Evolutionary conservation across 176 grass and related monocot species (phyloP).

Genomic region (Eleusine indica): DNA sequence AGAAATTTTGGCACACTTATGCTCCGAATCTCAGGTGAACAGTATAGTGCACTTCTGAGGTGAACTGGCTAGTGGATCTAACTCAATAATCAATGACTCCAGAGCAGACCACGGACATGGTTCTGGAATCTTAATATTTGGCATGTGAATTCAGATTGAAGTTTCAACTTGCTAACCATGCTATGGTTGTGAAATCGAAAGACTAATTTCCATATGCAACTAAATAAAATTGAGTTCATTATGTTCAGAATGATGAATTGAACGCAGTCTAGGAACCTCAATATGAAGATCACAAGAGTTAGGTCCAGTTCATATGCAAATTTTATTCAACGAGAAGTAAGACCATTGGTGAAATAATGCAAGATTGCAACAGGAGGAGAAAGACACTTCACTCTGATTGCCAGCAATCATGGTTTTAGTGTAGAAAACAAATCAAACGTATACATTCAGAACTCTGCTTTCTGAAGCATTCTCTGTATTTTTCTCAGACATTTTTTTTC

Average conservation of each 20-base stretch:
- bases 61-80: not conserved
- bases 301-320: not conserved
- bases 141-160: not conserved
- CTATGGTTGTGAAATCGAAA: not conserved
- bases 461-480: not conserved
- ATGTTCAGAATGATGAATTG: not conserved
- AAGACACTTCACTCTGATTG: not conserved
- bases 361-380: not conserved
- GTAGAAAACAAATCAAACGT: slow-evolving; percentile 5
- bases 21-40: not conserved
- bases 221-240: slow-evolving; percentile 2
- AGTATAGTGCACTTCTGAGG: not conserved
- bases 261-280: not conserved
- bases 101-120: not conserved
- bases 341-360: not conserved
- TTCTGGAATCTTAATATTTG: not conserved
- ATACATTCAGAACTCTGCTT: not conserved
- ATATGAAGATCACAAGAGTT: not conserved
- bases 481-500: not conserved
- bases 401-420: not conserved
- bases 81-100: not conserved
- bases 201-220: not conserved
- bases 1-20: not conserved
- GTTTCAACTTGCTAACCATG: not conserved
- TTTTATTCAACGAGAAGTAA: not conserved